Evolutionary conservation across 805 yeast species (phyloP).

Genomic region (Nakazawaea pomicola): DNA sequence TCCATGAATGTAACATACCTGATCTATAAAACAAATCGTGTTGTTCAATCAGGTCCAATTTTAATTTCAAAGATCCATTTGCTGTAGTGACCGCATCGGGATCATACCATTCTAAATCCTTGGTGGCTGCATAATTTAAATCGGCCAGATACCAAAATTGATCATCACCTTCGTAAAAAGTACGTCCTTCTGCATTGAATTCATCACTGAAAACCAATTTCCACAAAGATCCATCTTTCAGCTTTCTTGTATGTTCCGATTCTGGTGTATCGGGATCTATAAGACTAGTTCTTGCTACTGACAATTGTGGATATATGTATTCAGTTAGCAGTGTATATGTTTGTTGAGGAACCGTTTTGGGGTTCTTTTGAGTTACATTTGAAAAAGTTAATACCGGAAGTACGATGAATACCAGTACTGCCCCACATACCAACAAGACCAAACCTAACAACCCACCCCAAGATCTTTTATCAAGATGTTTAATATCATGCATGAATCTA

Average conservation of each 20-base stretch:
- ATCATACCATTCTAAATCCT: slow-evolving; percentile 90
- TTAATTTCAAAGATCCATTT: slow-evolving; percentile 63
- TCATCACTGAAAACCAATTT: slow-evolving; percentile 84
- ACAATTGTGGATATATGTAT: slow-evolving; percentile 52
- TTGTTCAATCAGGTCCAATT: slow-evolving; percentile 78
- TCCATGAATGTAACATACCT: slow-evolving; percentile 93
- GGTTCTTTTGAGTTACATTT: slow-evolving; percentile 42
- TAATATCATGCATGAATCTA: slow-evolving; percentile 59
- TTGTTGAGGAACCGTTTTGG: slow-evolving; percentile 15
- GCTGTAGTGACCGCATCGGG: slow-evolving; percentile 84
- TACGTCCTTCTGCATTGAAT: slow-evolving; percentile 83
- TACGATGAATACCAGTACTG: slow-evolving; percentile 63
- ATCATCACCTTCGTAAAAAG: slow-evolving; percentile 87
- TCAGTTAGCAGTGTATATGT: slow-evolving; percentile 43
- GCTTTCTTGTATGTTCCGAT: slow-evolving; percentile 36
- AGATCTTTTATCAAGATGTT: slow-evolving; percentile 60
- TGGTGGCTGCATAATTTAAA: slow-evolving; percentile 79
- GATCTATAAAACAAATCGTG: slow-evolving; percentile 80
- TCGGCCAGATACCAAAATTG: slow-evolving; percentile 88
- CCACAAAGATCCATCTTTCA: slow-evolving; percentile 65
- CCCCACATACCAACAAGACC: slow-evolving; percentile 52
- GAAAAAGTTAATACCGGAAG: slow-evolving; percentile 83
- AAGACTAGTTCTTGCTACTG: slow-evolving; percentile 55
- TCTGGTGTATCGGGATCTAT: slow-evolving; percentile 72
- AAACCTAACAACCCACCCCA: slow-evolving; percentile 60